These are phyloP conservation scores for Spizellomyces punctatus DNA, from an alignment of 192 early-diverging fungal genomes.

Conservation along the genomic window DNA sequence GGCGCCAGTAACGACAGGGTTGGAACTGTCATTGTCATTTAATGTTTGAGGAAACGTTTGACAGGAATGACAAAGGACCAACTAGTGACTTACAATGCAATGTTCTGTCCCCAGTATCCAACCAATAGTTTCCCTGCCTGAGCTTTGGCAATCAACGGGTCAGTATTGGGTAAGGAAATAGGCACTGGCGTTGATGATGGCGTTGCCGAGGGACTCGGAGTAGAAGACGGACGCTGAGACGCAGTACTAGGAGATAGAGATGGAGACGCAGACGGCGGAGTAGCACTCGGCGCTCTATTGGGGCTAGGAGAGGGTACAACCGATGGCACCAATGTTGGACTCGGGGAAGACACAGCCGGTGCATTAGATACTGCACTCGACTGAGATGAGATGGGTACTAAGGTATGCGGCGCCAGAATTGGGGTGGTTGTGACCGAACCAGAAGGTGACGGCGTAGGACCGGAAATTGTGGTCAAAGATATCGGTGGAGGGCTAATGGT, in stretches of 20 bases:
- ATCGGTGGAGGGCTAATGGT: no score
- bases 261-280: not conserved
- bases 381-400: not conserved
- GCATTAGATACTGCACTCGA: no score
- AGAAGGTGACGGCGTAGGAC: not conserved
- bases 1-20: not conserved
- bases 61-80: not conserved
- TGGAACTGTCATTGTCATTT: not conserved
- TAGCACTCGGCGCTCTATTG: not conserved
- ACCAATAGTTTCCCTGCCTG: constrained; percentile 14
- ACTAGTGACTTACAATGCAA: constrained; percentile 5
- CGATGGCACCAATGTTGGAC: no score
- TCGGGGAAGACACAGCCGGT: no score
- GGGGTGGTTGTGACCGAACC: not conserved
- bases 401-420: not conserved
- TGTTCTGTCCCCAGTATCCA: constrained; percentile 26
- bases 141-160: constrained; percentile 10
- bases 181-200: no score
- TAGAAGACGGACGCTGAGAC: not conserved
- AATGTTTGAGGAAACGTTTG: not conserved
- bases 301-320: not conserved
- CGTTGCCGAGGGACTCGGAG: not conserved
- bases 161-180: not conserved
- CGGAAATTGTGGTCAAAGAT: not conserved
- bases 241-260: not conserved